phyloP scores from a whole-genome alignment of 805 yeast genomes.

The Saccharomycopsis sp. region DNA sequence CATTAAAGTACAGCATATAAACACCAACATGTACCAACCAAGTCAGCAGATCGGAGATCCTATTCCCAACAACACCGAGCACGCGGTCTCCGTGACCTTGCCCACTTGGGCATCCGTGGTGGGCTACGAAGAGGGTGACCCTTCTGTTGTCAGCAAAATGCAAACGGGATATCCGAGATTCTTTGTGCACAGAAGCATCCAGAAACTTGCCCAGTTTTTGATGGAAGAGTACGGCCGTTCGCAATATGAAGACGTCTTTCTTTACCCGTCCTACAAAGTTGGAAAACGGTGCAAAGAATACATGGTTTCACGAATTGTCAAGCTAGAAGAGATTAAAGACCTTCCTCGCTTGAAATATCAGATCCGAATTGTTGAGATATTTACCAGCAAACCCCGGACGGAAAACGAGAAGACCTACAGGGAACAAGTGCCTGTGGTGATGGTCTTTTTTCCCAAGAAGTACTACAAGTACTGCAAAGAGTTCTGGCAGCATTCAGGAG shows the following conservation, averaged over 20 bases:
- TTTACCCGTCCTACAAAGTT: slow-evolving; percentile 69
- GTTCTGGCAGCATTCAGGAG: slow-evolving; percentile 98
- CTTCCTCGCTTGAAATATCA: slow-evolving; percentile 26
- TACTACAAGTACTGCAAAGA: slow-evolving; percentile 63
- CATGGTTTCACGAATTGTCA: slow-evolving; percentile 30
- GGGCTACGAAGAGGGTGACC: slow-evolving; percentile 87
- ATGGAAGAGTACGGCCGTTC: slow-evolving; percentile 72
- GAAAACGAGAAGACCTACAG: slow-evolving; percentile 53
- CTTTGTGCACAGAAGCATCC: slow-evolving; percentile 59
- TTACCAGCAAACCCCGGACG: slow-evolving; percentile 59
- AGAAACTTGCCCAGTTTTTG: slow-evolving; percentile 45
- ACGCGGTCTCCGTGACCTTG: slow-evolving; percentile 89
- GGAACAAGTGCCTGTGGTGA: slow-evolving; percentile 64
- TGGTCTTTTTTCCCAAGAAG: slow-evolving; percentile 64
- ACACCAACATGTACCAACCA: slow-evolving; percentile 24
- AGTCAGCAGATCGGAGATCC: slow-evolving; percentile 61
- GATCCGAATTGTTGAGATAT: slow-evolving; percentile 63
- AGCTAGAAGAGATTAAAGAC: slow-evolving; percentile 28
- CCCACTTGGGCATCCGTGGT: slow-evolving; percentile 95
- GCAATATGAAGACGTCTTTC: slow-evolving; percentile 62
- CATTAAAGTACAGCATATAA: no score
- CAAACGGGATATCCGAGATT: slow-evolving; percentile 85
- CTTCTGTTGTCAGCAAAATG: slow-evolving; percentile 72
- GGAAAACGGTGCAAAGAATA: slow-evolving; percentile 85
- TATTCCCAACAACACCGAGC: slow-evolving; percentile 83